phyloP scores from a whole-genome alignment of 371 early-diverging fungal genomes.

The Rhizopus delemar region DNA sequence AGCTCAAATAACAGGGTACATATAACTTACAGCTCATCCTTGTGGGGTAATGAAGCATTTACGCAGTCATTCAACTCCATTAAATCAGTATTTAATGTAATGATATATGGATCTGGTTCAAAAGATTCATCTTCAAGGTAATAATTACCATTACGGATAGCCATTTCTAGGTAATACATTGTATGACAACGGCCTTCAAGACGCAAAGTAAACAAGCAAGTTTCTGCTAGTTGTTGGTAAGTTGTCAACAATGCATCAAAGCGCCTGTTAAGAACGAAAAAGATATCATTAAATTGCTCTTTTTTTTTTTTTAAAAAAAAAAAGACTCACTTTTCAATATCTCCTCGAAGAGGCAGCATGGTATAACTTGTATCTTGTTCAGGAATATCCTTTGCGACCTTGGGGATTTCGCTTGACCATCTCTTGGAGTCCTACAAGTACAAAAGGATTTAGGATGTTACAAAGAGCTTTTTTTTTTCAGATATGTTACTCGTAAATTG shows the following conservation, averaged over 20 bases:
- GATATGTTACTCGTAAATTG: background rate
- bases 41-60: slow-evolving; percentile 60
- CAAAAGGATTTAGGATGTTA: background rate
- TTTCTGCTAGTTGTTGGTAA: slow-evolving; percentile 74
- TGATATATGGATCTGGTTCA: slow-evolving; percentile 88
- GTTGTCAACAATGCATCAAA: slow-evolving; percentile 59
- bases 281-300: background rate
- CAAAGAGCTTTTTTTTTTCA: slow-evolving; percentile 13
- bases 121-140: slow-evolving; percentile 68
- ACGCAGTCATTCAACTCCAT: slow-evolving; percentile 76
- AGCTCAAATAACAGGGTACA: too few species aligned
- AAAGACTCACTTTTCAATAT: slow-evolving; percentile 38
- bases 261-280: slow-evolving; percentile 27
- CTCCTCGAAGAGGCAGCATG: slow-evolving; percentile 41
- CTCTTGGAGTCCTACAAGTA: slow-evolving; percentile 18
- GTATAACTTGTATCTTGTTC: slow-evolving; percentile 13
- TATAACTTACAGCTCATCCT: slow-evolving; percentile 58
- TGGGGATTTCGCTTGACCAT: slow-evolving; percentile 27
- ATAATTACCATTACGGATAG: slow-evolving; percentile 86
- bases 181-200: slow-evolving; percentile 86
- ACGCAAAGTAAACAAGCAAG: slow-evolving; percentile 77
- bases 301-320: background rate
- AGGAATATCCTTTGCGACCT: slow-evolving; percentile 1
- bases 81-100: slow-evolving; percentile 76
- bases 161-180: slow-evolving; percentile 87